Conservation (phyloP, 768 basidiomycete genomes). For the Macrolepiota albuminosa region DNA sequence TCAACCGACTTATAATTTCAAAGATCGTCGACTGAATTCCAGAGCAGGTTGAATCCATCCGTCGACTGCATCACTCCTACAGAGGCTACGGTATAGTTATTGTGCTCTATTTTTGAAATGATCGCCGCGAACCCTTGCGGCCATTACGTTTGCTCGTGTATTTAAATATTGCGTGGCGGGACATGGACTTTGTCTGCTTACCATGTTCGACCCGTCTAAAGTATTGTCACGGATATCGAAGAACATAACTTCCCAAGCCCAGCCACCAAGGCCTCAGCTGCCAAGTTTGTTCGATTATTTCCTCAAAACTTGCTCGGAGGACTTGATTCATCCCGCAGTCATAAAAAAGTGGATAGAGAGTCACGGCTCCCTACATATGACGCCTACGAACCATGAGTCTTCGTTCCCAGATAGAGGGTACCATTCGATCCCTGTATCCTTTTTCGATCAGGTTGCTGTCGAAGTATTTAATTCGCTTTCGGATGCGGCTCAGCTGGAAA, state of each 20-base stretch:
- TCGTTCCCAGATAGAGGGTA: neutral
- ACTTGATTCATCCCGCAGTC: neutral
- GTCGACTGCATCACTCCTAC: neutral
- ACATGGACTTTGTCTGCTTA: neutral
- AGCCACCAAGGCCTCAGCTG: neutral
- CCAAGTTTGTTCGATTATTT: slow-evolving; percentile 1
- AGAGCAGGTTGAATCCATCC: neutral
- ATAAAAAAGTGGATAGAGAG: neutral
- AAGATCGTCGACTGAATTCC: neutral
- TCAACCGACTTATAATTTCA: neutral
- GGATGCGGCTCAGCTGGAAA: neutral
- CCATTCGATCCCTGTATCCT: neutral
- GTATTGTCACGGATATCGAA: neutral
- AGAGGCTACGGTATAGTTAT: too few relatives aligned
- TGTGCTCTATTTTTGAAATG: neutral
- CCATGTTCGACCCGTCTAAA: slow-evolving; percentile 1
- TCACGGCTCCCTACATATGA: neutral
- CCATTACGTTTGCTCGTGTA: neutral
- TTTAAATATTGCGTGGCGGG: neutral
- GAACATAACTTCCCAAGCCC: neutral
- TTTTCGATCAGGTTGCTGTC: neutral
- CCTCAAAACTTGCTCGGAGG: neutral
- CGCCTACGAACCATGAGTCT: neutral
- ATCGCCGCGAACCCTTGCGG: neutral
- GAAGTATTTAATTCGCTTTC: neutral